Conservation (phyloP, 2,329 filamentous ascomycete genomes). For the Aspergillus niger region DNA sequence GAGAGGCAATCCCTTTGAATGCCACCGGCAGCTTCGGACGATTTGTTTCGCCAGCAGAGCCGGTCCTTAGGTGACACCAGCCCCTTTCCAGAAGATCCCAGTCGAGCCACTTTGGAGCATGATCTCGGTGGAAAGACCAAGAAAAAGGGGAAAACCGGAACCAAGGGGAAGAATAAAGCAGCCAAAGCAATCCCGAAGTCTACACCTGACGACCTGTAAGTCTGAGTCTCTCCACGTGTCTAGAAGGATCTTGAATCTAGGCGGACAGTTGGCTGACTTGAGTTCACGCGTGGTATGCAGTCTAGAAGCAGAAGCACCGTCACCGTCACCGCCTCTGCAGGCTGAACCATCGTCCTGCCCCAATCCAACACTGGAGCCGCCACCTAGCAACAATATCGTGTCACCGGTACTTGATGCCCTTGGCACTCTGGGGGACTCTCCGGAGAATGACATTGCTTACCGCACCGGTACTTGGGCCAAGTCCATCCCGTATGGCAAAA, state of each 20-base stretch:
- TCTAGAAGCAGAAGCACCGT: constrained; percentile 17
- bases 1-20: constrained; percentile 42
- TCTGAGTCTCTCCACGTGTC: constrained; percentile 9
- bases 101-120: constrained; percentile 33
- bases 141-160: constrained; percentile 44
- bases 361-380: constrained; percentile 27
- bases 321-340: constrained; percentile 25
- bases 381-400: constrained; percentile 29
- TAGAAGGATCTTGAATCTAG: not conserved
- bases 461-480: constrained; percentile 49
- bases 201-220: constrained; percentile 41
- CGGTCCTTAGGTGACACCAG: constrained; percentile 37
- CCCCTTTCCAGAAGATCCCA: constrained; percentile 31
- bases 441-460: constrained; percentile 37
- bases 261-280: not conserved
- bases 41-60: constrained; percentile 40
- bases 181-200: constrained; percentile 35
- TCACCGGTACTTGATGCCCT: constrained; percentile 45
- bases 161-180: constrained; percentile 39
- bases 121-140: constrained; percentile 38
- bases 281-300: constrained; percentile 22
- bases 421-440: constrained; percentile 33
- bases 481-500: constrained; percentile 48
- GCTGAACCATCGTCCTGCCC: constrained; percentile 37
- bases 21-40: constrained; percentile 45